Evolutionary conservation across 768 basidiomycete species (phyloP), one percentile per base, ranked within the genome.

Genomic region (Mycena metata): DNA sequence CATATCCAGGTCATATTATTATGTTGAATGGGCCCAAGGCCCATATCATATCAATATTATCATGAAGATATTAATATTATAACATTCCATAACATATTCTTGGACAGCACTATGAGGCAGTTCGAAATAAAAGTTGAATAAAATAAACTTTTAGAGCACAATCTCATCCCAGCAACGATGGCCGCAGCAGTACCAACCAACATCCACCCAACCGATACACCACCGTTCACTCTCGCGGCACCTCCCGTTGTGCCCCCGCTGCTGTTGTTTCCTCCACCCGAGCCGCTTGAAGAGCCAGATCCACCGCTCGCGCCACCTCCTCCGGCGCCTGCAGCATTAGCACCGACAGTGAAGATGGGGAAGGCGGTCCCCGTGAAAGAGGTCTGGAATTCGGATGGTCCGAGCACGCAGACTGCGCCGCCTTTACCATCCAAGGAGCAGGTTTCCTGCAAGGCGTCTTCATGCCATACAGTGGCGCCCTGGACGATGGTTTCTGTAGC

Each of bases 351-450:
- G 58, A 55, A 36, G 42, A 66, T 23, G 17, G 65, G 65, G 26
- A 66, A 1, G n/a, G 65, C 58, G 43, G 2, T 66, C 5, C 65
- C 65, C 41, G 65, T 66, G 58, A 66, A 66, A 16, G 58, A 26
- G 19, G 58, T 60, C 50, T 15, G 2, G 41, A 66, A 66, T 30
- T 17, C 65, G 17, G 13, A 15, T 24, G 8, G 23, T 21, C 57
- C 65, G 16, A 59, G 3, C 0, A 13, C 21, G 36, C 65, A 66
- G 43, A 60, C n/a, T 36, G 65, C 65, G 33, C 33, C 30, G 36
- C 65, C 65, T 54, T 60, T 66, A 11, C 65, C 65, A 46, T 66
- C 58, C 65, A 66, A 46, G 8, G 65, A 66, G 65, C 65, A 66
- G 41, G 50, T 66, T 46, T 66, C 65, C 17, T 66, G 58, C 26